A percentile compares a stretch with the other conserved stretches of the same genome.
Evolutionary conservation across 208 protist genomes (phyloP).

Genomic region (Lotmaria passim): DNA sequence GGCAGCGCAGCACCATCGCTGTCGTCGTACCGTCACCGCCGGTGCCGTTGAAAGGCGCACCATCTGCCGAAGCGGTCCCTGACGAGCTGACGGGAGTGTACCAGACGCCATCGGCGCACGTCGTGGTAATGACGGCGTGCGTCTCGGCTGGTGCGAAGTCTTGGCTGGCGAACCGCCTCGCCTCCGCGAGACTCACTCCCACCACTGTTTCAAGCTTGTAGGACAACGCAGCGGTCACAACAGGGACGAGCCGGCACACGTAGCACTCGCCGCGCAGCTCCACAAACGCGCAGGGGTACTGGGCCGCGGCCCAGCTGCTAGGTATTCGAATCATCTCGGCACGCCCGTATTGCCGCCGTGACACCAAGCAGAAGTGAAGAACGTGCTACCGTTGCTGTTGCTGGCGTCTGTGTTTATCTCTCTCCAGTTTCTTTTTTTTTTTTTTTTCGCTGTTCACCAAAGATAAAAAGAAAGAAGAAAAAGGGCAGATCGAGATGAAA

Average conservation of each 20-base stretch:
- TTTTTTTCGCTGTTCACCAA: slow-evolving; percentile 3
- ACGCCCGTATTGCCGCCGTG: too few species aligned
- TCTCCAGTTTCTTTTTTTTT: too few species aligned
- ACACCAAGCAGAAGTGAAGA: too few species aligned
- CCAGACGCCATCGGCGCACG: not conserved
- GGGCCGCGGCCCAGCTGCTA: slow-evolving; percentile 48
- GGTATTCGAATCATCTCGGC: slow-evolving; percentile 64
- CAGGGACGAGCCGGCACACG: slow-evolving; percentile 38
- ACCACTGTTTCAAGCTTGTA: slow-evolving; percentile 32
- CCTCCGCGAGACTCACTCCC: slow-evolving; percentile 23
- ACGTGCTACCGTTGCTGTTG: too few species aligned
- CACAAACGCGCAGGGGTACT: slow-evolving; percentile 44
- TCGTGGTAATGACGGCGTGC: slow-evolving; percentile 23
- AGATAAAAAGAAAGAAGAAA: slow-evolving; percentile 27
- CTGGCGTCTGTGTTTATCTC: too few species aligned
- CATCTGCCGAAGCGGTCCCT: too few species aligned
- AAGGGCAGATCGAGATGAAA: slow-evolving; percentile 1
- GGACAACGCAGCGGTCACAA: slow-evolving; percentile 16
- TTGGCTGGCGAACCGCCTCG: slow-evolving; percentile 42
- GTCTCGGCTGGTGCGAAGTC: slow-evolving; percentile 53
- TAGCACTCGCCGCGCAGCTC: slow-evolving; percentile 44
- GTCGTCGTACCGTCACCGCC: not conserved
- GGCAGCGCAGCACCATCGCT: slow-evolving; percentile 33
- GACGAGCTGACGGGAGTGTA: slow-evolving; percentile 6
- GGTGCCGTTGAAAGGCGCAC: too few species aligned